These are phyloP conservation scores for Taiozyma onychis DNA, from an alignment of 1,139 yeast species.

Conservation along the genomic window DNA sequence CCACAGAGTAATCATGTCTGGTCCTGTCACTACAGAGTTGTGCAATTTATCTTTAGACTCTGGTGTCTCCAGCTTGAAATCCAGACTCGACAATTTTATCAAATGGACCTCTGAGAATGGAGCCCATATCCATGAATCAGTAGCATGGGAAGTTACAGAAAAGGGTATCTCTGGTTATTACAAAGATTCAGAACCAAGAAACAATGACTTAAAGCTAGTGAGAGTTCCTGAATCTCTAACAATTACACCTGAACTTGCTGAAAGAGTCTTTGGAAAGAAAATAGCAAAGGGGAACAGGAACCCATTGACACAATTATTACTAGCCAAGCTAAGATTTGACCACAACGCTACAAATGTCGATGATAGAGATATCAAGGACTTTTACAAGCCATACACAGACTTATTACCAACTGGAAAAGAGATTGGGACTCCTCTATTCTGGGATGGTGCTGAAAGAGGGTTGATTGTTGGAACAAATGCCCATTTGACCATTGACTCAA, in stretches of 20 bases:
- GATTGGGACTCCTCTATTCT: slow-evolving; percentile 57
- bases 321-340: slow-evolving; percentile 38
- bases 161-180: slow-evolving; percentile 38
- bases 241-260: slow-evolving; percentile 40
- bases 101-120: slow-evolving; percentile 51
- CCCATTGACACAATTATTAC: slow-evolving; percentile 40
- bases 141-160: slow-evolving; percentile 26
- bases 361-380: slow-evolving; percentile 24
- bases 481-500: slow-evolving; percentile 27
- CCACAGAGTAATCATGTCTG: neutral
- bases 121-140: slow-evolving; percentile 32
- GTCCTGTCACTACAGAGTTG: neutral
- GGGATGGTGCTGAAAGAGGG: slow-evolving; percentile 47
- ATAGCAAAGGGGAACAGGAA: slow-evolving; percentile 33
- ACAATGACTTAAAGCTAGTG: slow-evolving; percentile 21
- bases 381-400: slow-evolving; percentile 46
- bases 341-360: slow-evolving; percentile 15
- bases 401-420: slow-evolving; percentile 48
- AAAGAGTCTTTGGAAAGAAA: slow-evolving; percentile 29
- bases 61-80: neutral
- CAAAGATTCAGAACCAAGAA: slow-evolving; percentile 6
- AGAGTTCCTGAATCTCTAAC: slow-evolving; percentile 36
- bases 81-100: slow-evolving; percentile 23
- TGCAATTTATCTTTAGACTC: neutral
- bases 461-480: slow-evolving; percentile 61